Conservation (phyloP, 495 filamentous ascomycete genomes). For the Penicillium subrubescens region DNA sequence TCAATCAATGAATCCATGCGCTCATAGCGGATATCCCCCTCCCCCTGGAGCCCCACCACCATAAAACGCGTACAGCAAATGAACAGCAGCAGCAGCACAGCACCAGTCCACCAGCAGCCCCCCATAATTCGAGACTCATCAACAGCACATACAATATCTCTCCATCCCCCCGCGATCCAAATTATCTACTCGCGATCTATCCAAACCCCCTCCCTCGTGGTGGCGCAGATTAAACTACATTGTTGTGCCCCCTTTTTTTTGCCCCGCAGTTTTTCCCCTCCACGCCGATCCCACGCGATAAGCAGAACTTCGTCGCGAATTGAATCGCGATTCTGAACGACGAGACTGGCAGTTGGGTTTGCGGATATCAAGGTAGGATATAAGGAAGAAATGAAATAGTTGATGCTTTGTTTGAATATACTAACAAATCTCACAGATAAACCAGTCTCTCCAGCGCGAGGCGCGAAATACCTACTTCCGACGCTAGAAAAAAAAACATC, state of each 20-base stretch:
- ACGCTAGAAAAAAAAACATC: background rate
- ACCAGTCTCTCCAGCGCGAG: background rate
- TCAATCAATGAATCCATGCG: background rate
- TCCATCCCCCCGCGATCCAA: background rate
- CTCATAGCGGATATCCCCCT: background rate
- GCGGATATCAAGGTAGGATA: background rate
- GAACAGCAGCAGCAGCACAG: background rate
- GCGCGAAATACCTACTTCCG: background rate
- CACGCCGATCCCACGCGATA: constrained; percentile 8
- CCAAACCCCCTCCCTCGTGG: background rate
- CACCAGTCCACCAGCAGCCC: background rate
- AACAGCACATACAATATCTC: background rate
- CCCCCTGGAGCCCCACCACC: constrained; percentile 4
- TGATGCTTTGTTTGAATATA: background rate
- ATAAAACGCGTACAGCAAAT: constrained; percentile 10
- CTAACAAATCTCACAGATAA: background rate
- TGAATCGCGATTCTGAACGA: background rate
- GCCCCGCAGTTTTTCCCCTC: constrained; percentile 17
- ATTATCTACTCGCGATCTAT: background rate
- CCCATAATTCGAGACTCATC: background rate
- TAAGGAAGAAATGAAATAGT: background rate
- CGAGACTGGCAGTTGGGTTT: background rate
- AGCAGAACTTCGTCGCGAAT: constrained; percentile 10
- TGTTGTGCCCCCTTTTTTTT: constrained; percentile 10
- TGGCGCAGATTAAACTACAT: background rate